Evolutionary conservation across 176 grass and related monocot genomes (phyloP), one percentile per base, ranked within the genome.

Genomic region (Oryza longistaminata): DNA sequence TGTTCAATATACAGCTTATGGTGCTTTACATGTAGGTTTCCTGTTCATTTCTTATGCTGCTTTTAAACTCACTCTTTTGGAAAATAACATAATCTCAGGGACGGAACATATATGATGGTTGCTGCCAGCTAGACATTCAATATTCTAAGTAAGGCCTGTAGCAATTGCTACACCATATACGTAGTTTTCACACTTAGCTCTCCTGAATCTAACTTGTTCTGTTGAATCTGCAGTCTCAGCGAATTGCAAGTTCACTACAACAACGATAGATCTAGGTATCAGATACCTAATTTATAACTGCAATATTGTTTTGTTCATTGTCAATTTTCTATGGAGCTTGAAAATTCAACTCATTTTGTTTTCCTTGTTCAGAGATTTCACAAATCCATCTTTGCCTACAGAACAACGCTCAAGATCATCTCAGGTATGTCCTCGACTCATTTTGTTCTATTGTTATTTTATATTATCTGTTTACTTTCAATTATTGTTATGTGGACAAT

Each of bases 221-320:
- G 45, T 77, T 84, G 33, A 80, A 87, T 84, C 64, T 74, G 33
- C 93, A 99, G 97, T 88, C 97, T 99, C 73, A 91, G 75, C 31
- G 97, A 99, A 81, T 83, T 99, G 93, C 93, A 99, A 94, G 97
- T 99, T 68, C 90, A 99, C 88, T 94, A 96, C 91, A 99, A 96
- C 87, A 95, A 95, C 42, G 93, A 99, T 64, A 86, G 97, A 34
- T 99, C 97, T 83, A 96, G 97, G 97, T 98, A 94, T 6, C 16
- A 29, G 77, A 81, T 9, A 58, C 48, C 19, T 52, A 2, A 66
- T 27, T 40, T 68, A 50, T 76, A 37, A 25, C 21, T 46, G 17
- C 16, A 3, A 13, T n/a, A 3, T 37, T 35, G 46, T 66, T 74
- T 12, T 49, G 33, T 76, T 68, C 27, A 19, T 50, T 43, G 39